Base-by-base conservation (phyloP, 2,329 filamentous ascomycete species). In the Aspergillus japonicus region DNA sequence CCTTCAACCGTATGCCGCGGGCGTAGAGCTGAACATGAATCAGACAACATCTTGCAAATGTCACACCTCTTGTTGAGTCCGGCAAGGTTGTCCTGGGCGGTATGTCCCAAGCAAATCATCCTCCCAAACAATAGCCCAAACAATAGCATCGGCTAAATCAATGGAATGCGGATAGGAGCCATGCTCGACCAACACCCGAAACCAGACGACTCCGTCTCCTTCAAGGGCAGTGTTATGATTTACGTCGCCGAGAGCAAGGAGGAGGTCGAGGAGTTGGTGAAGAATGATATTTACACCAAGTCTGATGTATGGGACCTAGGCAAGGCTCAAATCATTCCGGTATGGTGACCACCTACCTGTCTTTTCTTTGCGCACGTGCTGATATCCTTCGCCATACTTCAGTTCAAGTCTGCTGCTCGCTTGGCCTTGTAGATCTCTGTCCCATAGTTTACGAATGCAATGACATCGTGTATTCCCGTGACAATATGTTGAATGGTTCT, bases 291-390 rank as follows among this genome's bases (percentile, higher is more conserved):
- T 10, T 96, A 96, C 77, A 80, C 82, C 10, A 82, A 78, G 61
- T 81, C 76, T 48, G 90, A 87, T 0, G 92, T 96, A 8, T 96
- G 92, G 92, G 91, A 96, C 79, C 71, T 89, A 60, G 84, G 87
- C 39, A 89, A 89, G 68, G 85, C 73, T 63, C 68, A 78, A 68
- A 74, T 80, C 59, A 74, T 73, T 67, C 70, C 71, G 59, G 74
- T 76, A 68, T 57, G 72, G 73, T 48, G 12, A 24, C 7, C 7
- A 29, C 8, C 26, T 29, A 39, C 19, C 44, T 47, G n/a, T n/a
- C 51, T 50, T 21, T 48, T 57, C 42, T n/a, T 47, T 62, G 58
- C 59, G 60, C 35, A 16, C 24, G 21, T 49, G 48, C 21, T 64
- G 42, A 29, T 19, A 33, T 33, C 24, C 58, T 51, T 48, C 61